Evolutionary conservation across 805 yeast genomes (phyloP).

Genomic region (Debaryomyces prosopidis): DNA sequence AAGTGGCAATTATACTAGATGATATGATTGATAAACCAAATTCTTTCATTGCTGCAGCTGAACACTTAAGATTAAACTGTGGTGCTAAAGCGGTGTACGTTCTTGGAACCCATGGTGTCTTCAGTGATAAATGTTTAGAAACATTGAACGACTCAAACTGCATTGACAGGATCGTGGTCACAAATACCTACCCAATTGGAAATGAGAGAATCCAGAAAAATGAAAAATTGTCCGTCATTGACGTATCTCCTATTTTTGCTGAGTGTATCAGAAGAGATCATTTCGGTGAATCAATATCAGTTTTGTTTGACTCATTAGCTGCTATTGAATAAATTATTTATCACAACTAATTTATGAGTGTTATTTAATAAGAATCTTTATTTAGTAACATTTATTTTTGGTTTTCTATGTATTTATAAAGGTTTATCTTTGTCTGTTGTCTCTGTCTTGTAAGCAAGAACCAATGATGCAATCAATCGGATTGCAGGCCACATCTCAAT

Average conservation of each 20-base stretch:
- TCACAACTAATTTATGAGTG: neutral
- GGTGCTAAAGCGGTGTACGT: constrained; percentile 91
- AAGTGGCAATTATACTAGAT: constrained; percentile 91
- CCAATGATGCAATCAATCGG: constrained; percentile 58
- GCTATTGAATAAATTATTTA: constrained; percentile 36
- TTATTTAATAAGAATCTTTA: neutral
- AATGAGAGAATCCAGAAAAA: constrained; percentile 56
- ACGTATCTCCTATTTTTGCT: constrained; percentile 92
- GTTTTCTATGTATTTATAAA: neutral
- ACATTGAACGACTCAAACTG: constrained; percentile 73
- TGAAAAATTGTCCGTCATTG: constrained; percentile 80
- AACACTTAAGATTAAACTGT: constrained; percentile 91
- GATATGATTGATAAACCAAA: constrained; percentile 97
- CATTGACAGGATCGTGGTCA: constrained; percentile 89
- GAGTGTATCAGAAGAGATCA: constrained; percentile 99
- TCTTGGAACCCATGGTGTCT: constrained; percentile 94
- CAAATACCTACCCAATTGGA: constrained; percentile 92
- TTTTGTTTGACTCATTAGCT: constrained; percentile 84
- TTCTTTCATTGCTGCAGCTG: constrained; percentile 96
- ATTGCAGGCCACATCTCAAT: constrained; percentile 48
- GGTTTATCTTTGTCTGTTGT: neutral
- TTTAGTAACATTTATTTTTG: neutral
- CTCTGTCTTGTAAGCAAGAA: neutral
- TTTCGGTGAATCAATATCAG: constrained; percentile 95
- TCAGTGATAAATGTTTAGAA: constrained; percentile 84